Evolutionary conservation across 2,329 filamentous ascomycete species (phyloP), one percentile per base, ranked within the genome.

Genomic region (Ophiobolus disseminans): DNA sequence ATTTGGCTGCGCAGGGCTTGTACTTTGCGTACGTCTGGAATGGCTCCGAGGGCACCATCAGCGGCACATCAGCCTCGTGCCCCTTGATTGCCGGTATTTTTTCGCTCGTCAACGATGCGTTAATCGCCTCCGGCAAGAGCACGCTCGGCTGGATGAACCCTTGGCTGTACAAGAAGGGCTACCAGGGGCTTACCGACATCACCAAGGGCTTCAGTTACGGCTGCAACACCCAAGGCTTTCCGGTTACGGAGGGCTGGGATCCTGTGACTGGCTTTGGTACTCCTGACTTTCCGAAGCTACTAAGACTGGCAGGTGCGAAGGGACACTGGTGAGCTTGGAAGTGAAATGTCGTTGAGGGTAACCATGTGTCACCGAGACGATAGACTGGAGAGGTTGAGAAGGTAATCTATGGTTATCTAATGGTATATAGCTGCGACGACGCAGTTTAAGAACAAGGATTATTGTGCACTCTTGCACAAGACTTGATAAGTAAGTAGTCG

Each of bases 31-130:
- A 76, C 19, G 66, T 78, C 22, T 73, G 75, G 65, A 72, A 76
- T 45, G 72, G 73, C 2, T 70, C 61, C 0, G 68, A 76, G 34
- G 57, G 57, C 32, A 59, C 64, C 5, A 62, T 82, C 19, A 77
- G 76, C n/a, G 82, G 83, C 9, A 82, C 79, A 3, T 80, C 76
- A 19, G 81, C 83, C 23, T 79, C 85, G 0, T 71, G 82, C 1
- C 87, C 87, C 0, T 73, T 83, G 0, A 82, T 83, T 19, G 80
- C 82, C 0, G 81, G 77, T 5, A 75, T 88, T 38, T 73, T 89
- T 31, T 76, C 81, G 1, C 76, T 88, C 3, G 71, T 88, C 46
- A 88, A 88, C 57, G 85, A 87, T 58, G 82, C 80, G 0, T 74
- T 83, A 25, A 67, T 86, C 14, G 69, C 76, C 0, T 72, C 69